Conservation (phyloP, 2,329 filamentous ascomycete genomes). For the Tolypocladium pustulatum region DNA sequence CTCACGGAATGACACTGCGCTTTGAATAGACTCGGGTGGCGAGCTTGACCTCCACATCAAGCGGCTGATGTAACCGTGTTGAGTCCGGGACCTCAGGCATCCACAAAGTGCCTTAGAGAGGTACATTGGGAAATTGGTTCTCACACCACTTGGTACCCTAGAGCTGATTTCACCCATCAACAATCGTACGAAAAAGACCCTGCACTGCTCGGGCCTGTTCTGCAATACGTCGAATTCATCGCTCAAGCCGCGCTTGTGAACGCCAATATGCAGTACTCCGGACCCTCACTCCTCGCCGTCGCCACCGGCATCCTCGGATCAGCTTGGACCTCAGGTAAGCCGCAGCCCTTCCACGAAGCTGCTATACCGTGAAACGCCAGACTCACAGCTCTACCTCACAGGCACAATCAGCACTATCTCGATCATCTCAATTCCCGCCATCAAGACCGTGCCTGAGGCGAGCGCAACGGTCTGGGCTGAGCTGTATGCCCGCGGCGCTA, state of each 20-base stretch:
- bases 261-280: constrained; percentile 11
- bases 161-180: neutral
- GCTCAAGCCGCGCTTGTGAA: neutral
- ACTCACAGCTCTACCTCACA: constrained; percentile 6
- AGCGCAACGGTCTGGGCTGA: constrained; percentile 25
- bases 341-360: neutral
- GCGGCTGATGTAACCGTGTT: neutral
- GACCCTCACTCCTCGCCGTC: constrained; percentile 21
- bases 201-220: neutral
- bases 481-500: constrained; percentile 24
- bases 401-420: constrained; percentile 25
- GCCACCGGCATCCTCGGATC: constrained; percentile 27
- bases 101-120: too few relatives aligned
- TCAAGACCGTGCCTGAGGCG: constrained; percentile 15
- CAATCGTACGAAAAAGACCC: neutral
- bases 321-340: constrained; percentile 24
- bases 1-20: neutral
- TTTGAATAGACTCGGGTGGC: neutral
- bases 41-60: neutral
- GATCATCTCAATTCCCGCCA: constrained; percentile 21
- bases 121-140: too few relatives aligned
- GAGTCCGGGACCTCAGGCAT: neutral
- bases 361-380: neutral
- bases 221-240: neutral
- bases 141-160: too few relatives aligned